Evolutionary conservation across 805 yeast genomes (phyloP).

Genomic region (Candida sakaeoensis): DNA sequence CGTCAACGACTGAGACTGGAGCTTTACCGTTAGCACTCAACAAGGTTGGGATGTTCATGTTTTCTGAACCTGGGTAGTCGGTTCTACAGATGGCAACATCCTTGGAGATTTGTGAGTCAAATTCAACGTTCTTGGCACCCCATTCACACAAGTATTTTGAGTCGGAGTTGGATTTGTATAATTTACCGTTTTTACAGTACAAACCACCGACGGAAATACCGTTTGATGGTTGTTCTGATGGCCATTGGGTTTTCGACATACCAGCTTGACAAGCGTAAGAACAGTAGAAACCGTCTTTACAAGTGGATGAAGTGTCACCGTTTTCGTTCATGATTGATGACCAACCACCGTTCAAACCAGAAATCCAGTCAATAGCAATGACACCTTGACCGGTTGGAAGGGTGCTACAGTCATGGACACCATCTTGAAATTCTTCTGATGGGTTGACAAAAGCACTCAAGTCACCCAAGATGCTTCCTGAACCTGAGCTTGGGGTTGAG

Average conservation of each 20-base stretch:
- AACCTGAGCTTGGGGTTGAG: constrained; percentile 27
- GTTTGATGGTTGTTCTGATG: constrained; percentile 74
- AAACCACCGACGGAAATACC: constrained; percentile 96
- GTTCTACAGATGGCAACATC: constrained; percentile 93
- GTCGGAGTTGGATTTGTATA: constrained; percentile 71
- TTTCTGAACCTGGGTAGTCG: constrained; percentile 98
- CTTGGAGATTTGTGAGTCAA: constrained; percentile 57
- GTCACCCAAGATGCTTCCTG: constrained; percentile 50
- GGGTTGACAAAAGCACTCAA: constrained; percentile 57
- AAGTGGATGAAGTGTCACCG: constrained; percentile 60
- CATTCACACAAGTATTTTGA: constrained; percentile 76
- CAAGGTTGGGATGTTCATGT: constrained; percentile 93
- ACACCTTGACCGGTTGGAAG: constrained; percentile 88
- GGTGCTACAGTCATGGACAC: constrained; percentile 57
- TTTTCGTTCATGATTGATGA: constrained; percentile 66
- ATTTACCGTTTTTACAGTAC: constrained; percentile 75
- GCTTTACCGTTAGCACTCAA: constrained; percentile 62
- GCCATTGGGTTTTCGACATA: constrained; percentile 99
- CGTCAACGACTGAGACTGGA: constrained; percentile 78
- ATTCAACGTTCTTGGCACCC: constrained; percentile 72
- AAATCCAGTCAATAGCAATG: constrained; percentile 54
- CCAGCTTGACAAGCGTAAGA: constrained; percentile 98
- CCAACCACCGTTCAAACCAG: constrained; percentile 69
- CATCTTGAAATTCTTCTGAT: constrained; percentile 63
- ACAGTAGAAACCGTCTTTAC: constrained; percentile 90